These are phyloP conservation scores for Nyssa sinensis DNA, from an alignment of 148 eudicot genomes.

Conservation along the genomic window DNA sequence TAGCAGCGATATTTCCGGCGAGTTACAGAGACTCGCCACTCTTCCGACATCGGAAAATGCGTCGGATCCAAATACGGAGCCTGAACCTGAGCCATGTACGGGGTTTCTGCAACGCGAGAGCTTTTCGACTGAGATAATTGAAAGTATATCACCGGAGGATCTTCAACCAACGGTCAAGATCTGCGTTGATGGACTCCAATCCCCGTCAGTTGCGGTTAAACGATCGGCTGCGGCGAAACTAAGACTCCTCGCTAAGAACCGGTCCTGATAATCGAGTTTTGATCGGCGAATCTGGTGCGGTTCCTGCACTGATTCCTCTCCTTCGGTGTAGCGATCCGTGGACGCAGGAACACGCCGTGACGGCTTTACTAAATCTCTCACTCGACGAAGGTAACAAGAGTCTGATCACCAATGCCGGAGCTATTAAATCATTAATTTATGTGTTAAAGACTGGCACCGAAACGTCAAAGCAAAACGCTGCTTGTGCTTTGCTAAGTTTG, in stretches of 20 bases:
- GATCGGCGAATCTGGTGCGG: slow-evolving; percentile 80
- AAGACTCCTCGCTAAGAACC: slow-evolving; percentile 70
- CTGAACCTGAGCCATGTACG: slow-evolving; percentile 48
- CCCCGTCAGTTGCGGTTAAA: slow-evolving; percentile 54
- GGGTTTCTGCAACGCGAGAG: slow-evolving; percentile 68
- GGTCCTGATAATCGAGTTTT: slow-evolving; percentile 76
- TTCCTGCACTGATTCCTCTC: slow-evolving; percentile 59
- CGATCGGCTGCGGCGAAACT: slow-evolving; percentile 81
- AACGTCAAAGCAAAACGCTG: slow-evolving; percentile 83
- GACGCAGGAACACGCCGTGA: slow-evolving; percentile 86
- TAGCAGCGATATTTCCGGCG: slow-evolving; percentile 87
- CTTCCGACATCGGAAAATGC: slow-evolving; percentile 19
- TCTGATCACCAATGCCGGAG: slow-evolving; percentile 46
- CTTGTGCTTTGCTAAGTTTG: slow-evolving; percentile 66
- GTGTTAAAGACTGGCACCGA: slow-evolving; percentile 82
- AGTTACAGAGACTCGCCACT: slow-evolving; percentile 64
- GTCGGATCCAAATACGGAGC: slow-evolving; percentile 11
- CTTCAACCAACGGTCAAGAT: slow-evolving; percentile 80
- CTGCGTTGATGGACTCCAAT: slow-evolving; percentile 58
- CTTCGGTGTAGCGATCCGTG: slow-evolving; percentile 63
- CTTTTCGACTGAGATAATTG: slow-evolving; percentile 85
- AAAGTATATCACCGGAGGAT: slow-evolving; percentile 81
- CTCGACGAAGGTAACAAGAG: slow-evolving; percentile 51
- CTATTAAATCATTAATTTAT: slow-evolving; percentile 64
- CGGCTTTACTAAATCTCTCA: slow-evolving; percentile 71